phyloP scores from a whole-genome alignment of 108 stramenopile species.

The Skeletonema costatum region DNA sequence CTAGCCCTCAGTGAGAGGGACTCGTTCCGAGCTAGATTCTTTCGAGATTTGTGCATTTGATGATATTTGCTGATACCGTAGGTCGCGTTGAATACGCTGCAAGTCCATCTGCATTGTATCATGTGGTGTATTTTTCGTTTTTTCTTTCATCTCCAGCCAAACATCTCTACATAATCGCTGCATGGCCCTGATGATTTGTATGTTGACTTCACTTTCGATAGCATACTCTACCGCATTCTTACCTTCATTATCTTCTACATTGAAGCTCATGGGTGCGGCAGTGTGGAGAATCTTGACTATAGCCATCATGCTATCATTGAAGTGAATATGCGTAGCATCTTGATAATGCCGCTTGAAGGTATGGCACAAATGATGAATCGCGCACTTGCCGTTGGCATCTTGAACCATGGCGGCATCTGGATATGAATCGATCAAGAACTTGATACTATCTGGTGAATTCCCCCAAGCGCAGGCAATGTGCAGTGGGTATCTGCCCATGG shows the following conservation, averaged over 20 bases:
- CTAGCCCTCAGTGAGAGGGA: too few species aligned
- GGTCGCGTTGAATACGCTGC: background rate
- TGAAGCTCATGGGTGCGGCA: constrained; percentile 3
- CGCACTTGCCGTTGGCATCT: constrained; percentile 8
- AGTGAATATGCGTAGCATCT: background rate
- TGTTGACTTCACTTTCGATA: background rate
- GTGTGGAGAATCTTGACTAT: background rate
- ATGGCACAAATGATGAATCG: constrained; percentile 12
- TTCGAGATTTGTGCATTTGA: background rate
- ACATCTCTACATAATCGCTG: constrained; percentile 8
- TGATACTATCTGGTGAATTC: background rate
- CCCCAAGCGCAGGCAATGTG: constrained; percentile 12
- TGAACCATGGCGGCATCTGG: constrained; percentile 5
- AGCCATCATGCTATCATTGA: background rate
- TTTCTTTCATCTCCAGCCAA: background rate
- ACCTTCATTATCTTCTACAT: constrained; percentile 11
- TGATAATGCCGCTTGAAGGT: background rate
- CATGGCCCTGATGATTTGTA: constrained; percentile 8
- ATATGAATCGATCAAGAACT: constrained; percentile 4
- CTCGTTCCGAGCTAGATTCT: too few species aligned
- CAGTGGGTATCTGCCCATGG: constrained; percentile 1
- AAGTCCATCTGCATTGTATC: background rate
- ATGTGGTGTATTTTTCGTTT: background rate
- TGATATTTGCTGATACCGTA: background rate
- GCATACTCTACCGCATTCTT: constrained; percentile 7